Evolutionary conservation across 2,329 filamentous ascomycete species (phyloP).

Genomic region (Coleophoma crateriformis): DNA sequence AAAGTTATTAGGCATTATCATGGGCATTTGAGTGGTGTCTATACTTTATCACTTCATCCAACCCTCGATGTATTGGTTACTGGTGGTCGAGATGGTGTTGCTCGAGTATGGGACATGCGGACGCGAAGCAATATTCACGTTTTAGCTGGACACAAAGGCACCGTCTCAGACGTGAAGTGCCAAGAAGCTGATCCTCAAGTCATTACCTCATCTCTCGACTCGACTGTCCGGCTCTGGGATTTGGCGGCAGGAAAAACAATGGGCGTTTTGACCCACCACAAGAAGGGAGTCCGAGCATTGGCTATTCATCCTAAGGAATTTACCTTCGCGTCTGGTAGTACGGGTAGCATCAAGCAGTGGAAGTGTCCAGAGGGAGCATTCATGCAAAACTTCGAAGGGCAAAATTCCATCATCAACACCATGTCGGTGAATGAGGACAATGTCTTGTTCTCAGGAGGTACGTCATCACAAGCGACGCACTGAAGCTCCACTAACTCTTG

Average conservation of each 20-base stretch:
- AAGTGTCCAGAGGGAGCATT: slow-evolving; percentile 97
- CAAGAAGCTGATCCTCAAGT: slow-evolving; percentile 97
- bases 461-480: slow-evolving; percentile 4
- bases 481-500: neutral
- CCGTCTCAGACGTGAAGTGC: slow-evolving; percentile 82
- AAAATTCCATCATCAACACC: slow-evolving; percentile 95
- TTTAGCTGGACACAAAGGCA: slow-evolving; percentile 82
- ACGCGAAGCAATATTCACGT: slow-evolving; percentile 95
- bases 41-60: slow-evolving; percentile 87
- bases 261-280: slow-evolving; percentile 95
- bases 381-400: slow-evolving; percentile 98
- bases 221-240: slow-evolving; percentile 90
- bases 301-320: slow-evolving; percentile 87
- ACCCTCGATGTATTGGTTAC: slow-evolving; percentile 93
- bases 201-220: slow-evolving; percentile 88
- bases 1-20: slow-evolving; percentile 98
- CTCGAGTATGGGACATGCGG: slow-evolving; percentile 97
- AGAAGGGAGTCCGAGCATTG: slow-evolving; percentile 87
- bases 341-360: slow-evolving; percentile 97
- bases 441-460: slow-evolving; percentile 82
- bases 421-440: slow-evolving; percentile 91
- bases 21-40: slow-evolving; percentile 92
- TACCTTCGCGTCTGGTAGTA: slow-evolving; percentile 90
- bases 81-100: slow-evolving; percentile 89
- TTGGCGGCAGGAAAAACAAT: slow-evolving; percentile 93